These are phyloP conservation scores for Ophiosphaerella korrae DNA, from an alignment of 2,329 filamentous ascomycete genomes.

Conservation along the genomic window DNA sequence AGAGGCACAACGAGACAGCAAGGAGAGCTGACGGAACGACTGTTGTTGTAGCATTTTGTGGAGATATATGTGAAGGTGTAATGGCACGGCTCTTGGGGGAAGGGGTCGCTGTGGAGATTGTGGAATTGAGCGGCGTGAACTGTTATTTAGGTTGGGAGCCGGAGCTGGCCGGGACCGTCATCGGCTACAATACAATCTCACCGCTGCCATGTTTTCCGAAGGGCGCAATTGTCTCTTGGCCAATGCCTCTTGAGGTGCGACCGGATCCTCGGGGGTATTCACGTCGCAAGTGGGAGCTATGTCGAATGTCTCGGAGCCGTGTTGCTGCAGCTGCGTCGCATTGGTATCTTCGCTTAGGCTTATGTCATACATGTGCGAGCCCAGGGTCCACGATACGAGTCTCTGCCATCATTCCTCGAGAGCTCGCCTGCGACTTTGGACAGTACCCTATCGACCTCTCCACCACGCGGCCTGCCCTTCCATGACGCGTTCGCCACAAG, in stretches of 20 bases:
- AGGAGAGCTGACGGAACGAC: conserved; percentile 42
- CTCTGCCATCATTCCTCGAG: conserved; percentile 15
- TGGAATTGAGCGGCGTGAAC: conserved; percentile 6
- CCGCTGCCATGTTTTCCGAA: conserved; percentile 9
- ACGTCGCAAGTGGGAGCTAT: conserved; percentile 7
- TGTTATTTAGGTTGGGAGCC: conserved; percentile 32
- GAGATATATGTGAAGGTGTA: conserved; percentile 11
- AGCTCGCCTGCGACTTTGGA: conserved; percentile 23
- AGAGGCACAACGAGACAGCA: conserved; percentile 32
- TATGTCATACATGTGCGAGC: conserved; percentile 20
- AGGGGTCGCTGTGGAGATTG: conserved; percentile 4
- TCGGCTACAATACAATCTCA: conserved; percentile 12
- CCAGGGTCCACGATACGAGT: background rate
- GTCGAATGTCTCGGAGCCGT: too few relatives aligned
- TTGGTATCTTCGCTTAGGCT: conserved; percentile 3
- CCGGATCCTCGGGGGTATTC: conserved; percentile 37
- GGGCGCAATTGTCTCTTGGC: conserved; percentile 23
- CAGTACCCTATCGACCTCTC: conserved; percentile 5
- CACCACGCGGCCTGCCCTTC: conserved; percentile 19
- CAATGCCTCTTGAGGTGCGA: conserved; percentile 1
- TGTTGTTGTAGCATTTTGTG: conserved; percentile 46
- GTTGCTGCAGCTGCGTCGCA: too few relatives aligned
- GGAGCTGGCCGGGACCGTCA: conserved; percentile 31
- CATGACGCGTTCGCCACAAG: conserved; percentile 35
- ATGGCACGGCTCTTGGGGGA: conserved; percentile 15